Evolutionary conservation across 2,329 filamentous ascomycete genomes (phyloP).

Genomic region (Colletotrichum sp.): DNA sequence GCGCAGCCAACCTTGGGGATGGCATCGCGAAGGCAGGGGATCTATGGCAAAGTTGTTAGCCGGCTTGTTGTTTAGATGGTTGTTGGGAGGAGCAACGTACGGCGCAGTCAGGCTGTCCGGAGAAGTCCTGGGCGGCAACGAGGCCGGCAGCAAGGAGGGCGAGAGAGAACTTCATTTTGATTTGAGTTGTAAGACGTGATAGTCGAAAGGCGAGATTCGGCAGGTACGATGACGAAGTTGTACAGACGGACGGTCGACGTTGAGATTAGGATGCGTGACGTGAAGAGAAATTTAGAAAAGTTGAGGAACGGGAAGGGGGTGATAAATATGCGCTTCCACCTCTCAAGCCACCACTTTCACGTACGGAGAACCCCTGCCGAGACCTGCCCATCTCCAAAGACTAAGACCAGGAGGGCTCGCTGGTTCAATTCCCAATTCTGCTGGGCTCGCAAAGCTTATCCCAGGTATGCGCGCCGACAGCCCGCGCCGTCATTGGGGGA

Average conservation of each 20-base stretch:
- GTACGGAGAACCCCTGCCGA: constrained; percentile 3
- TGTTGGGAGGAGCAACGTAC: constrained; percentile 34
- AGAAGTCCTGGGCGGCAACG: constrained; percentile 42
- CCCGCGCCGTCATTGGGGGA: background rate
- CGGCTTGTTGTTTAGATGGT: background rate
- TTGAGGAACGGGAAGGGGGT: background rate
- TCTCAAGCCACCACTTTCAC: background rate
- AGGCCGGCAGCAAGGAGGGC: constrained; percentile 38
- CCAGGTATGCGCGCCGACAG: background rate
- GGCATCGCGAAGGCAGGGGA: constrained; percentile 38
- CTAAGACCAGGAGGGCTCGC: background rate
- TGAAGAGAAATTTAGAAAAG: rapidly evolving
- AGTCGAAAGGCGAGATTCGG: background rate
- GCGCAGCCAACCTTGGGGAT: constrained; percentile 41
- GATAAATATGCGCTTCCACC: constrained; percentile 4
- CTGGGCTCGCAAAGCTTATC: constrained; percentile 13
- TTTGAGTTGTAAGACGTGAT: background rate
- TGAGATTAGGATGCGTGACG: background rate
- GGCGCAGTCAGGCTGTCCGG: constrained; percentile 41
- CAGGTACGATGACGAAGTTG: background rate
- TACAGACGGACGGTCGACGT: background rate
- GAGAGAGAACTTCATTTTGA: constrained; percentile 46
- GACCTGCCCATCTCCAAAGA: background rate
- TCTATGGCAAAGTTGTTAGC: constrained; percentile 11
- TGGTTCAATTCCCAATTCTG: background rate